Evolutionary conservation across 2,329 filamentous ascomycete genomes (phyloP), one percentile per base, ranked within the genome.

Genomic region (Akanthomyces dipterigenus): DNA sequence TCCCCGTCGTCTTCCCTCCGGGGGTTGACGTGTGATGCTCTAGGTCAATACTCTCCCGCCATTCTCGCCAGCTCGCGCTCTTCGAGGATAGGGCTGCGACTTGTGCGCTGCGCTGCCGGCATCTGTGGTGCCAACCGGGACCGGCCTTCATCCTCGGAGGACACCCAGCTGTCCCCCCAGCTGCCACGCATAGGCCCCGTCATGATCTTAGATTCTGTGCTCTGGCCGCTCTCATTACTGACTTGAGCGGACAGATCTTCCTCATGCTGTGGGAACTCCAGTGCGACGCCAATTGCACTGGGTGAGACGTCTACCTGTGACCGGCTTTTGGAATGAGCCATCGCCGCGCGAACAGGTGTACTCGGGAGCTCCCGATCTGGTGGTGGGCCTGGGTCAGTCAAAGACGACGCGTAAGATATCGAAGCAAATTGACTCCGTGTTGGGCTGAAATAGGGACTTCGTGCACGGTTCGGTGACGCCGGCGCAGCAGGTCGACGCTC

Each of bases 341-440:
- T 31, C 11, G 58, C 51, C 36, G 43, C 24, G 40, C 43, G 26
- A 5, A 67, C 64, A 0, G 73, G 72, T 6, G 71, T 70, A 1
- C 67, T 65, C 0, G 78, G 77, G 3, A 82, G 72, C 3, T 77
- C 76, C n/a, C 74, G 71, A 5, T 64, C 77, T 0, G 80, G 80
- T 0, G 79, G 78, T 0, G 80, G 78, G 0, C 78, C 77, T 22
- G 75, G 69, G 31, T 71, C 68, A n/a, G 66, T 64, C 26, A 72
- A 34, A 5, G 59, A 55, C 3, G 59, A 40, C 9, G 50, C 34
- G 22, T 61, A 61, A 9, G 50, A 53, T 24, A 40, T 46, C 24
- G 43, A 45, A 14, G 59, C 53, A 34, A 55, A 61, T 9, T 61
- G 59, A 11, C 49, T 54, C n/a, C 31, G 42, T 6, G 50, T 53